These are phyloP conservation scores for Exserohilum rostratum DNA, from an alignment of 2,329 filamentous ascomycete species.

Conservation along the genomic window DNA sequence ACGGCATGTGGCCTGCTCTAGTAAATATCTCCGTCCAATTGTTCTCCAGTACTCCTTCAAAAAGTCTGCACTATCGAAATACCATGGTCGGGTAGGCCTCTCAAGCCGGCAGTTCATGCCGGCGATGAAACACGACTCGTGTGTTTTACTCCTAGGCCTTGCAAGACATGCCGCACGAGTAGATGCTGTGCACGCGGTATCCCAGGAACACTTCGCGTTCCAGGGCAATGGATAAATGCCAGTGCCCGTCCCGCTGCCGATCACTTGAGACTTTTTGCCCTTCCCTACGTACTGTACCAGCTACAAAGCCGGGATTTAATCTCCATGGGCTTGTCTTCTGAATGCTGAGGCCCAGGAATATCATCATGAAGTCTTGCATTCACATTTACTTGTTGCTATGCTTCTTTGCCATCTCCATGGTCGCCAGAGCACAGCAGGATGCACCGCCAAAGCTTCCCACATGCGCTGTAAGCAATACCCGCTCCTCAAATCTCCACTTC, in stretches of 20 bases:
- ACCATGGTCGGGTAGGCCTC: background rate
- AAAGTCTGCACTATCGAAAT: conserved; percentile 12
- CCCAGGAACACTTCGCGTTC: conserved; percentile 4
- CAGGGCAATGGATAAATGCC: conserved; percentile 1
- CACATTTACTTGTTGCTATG: conserved; percentile 6
- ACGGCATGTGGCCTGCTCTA: background rate
- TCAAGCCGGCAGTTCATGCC: conserved; percentile 7
- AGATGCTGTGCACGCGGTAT: conserved; percentile 4
- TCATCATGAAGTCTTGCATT: conserved; percentile 4
- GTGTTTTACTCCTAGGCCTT: conserved; percentile 3
- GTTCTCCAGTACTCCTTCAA: background rate
- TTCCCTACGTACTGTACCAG: background rate
- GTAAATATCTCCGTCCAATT: background rate
- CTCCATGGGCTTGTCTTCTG: background rate
- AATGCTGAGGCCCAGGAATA: background rate
- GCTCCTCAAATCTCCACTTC: background rate
- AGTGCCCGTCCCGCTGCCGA: background rate
- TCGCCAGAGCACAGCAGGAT: conserved; percentile 7
- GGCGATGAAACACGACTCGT: conserved; percentile 7
- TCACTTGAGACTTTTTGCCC: background rate
- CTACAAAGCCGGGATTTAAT: background rate
- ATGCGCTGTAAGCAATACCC: conserved; percentile 23
- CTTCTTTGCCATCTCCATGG: conserved; percentile 5
- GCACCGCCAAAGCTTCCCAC: conserved; percentile 7
- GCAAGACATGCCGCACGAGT: background rate